Evolutionary conservation across 331 rosid species (phyloP), one percentile per base, ranked within the genome.

Genomic region (Cydonia oblonga): DNA sequence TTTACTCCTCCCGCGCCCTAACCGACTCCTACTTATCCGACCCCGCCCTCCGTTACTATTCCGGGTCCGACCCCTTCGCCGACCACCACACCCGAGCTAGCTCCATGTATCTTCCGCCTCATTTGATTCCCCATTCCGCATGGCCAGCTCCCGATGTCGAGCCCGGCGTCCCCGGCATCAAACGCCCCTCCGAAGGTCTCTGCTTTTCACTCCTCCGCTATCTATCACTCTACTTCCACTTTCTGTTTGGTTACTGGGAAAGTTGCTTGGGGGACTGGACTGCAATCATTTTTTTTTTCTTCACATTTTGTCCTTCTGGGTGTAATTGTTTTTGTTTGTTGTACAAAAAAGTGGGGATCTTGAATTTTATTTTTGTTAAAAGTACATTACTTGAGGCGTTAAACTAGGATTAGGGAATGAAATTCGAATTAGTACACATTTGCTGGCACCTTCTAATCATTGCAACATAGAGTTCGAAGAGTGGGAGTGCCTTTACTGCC

Each of bases 171-270:
- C 59, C 84, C 63, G 87, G 81, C 68, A 19, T 84, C 23, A 91
- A 93, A 76, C 98, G 97, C 81, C 58, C 96, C 52, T 75, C 90
- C n/a, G 96, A 91, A 68, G 92, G 97, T 79, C 40, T 15, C 91
- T 78, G 40, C 13, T 42, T 42, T 42, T 42, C 40, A 20, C 23
- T 5, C 18, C 46, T 23, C 71, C 26, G 75, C 42, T 49, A 13
- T 25, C 52, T 65, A 10, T 42, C 54, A 66, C 64, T 69, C 9
- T 23, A 35, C 12, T 25, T 7, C 3, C 5, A 11, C 1, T 56
- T 5, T 53, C 13, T 66, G 26, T 20, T 66, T 16, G 15, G 30
- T 64, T 52, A 6, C n/a, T 61, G 72, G 23, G 28, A 76, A 63
- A 53, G 4, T 11, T 66, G 49, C 65, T 15, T 40, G 46, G 18